Base-by-base conservation (phyloP, 495 filamentous ascomycete species). In the Chaetomium fimeti region DNA sequence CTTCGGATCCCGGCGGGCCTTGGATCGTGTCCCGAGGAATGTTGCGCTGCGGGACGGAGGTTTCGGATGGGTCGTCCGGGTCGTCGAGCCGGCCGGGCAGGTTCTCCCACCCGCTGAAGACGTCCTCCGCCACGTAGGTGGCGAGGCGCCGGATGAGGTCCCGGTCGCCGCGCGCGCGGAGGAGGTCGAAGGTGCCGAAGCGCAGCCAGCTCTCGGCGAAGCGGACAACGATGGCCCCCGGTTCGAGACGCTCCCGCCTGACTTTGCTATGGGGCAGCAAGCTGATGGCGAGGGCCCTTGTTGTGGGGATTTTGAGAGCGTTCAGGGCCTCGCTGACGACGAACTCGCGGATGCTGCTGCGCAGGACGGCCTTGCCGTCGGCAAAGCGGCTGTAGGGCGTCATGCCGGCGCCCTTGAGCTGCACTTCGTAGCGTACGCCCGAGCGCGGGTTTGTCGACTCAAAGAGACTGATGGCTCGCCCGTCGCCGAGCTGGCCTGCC, bases 341-440 rank as follows among this genome's bases (percentile, higher is more conserved):
- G 67, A 92, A 98, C 81, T 98, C 94, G 42, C 94, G 85, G 63
- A 98, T 95, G 71, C 90, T 93, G 29, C 88, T 92, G 53, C 94
- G 79, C 24, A 98, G 80, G 13, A 98, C 94, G 3, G 94, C 94
- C 71, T 94, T 93, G 29, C 94, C 94, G 76, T 98, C 94, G n/a
- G 94, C 94, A 68, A 98, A 98, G 15, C 94, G 88, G 24, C 90
- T 94, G 74, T 98, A 98, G 0, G 94, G 94, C 4, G 94, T 98
- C 66, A 86, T 79, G 3, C 94, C 94, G 28, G 94, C 93, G 25
- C 94, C 94, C 76, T 96, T 98, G 54, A 98, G 82, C 71, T 97
- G 94, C 11, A 98, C 72, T 75, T 98, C 94, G 73, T 94, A 97
- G 5, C 92, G 84, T 18, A 69, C 79, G 1, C 83, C 82, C 1